A percentile compares a stretch with the other conserved stretches of the same genome.
Conservation (phyloP, 495 filamentous ascomycete species). For the Mytilinidion resinicola region DNA sequence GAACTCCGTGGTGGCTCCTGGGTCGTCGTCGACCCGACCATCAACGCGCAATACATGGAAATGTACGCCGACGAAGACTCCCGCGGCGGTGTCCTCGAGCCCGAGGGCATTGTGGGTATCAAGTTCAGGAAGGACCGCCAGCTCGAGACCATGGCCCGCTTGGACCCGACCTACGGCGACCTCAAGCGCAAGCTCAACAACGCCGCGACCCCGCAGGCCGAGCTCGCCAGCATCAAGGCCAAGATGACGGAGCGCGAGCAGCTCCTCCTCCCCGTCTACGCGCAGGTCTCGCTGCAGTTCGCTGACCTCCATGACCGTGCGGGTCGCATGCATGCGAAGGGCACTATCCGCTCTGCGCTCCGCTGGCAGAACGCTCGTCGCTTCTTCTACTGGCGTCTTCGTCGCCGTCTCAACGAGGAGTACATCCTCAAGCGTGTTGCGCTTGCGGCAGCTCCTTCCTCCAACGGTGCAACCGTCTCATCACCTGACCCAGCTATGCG, state of each 20-base stretch:
- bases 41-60: conserved; percentile 94
- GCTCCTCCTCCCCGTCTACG: conserved; percentile 82
- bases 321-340: conserved; percentile 96
- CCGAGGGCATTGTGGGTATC: conserved; percentile 96
- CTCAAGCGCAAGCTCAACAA: conserved; percentile 72
- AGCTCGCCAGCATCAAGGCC: conserved; percentile 70
- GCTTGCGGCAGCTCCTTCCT: conserved; percentile 37
- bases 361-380: conserved; percentile 85
- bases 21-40: conserved; percentile 98
- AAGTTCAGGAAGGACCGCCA: conserved; percentile 97
- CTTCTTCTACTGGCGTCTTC: conserved; percentile 99
- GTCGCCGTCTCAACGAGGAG: conserved; percentile 93
- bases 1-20: conserved; percentile 98
- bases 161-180: conserved; percentile 75
- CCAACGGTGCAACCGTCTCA: conserved; percentile 31
- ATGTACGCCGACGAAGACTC: conserved; percentile 98
- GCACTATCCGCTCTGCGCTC: conserved; percentile 75
- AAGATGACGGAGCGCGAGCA: conserved; percentile 85
- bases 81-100: conserved; percentile 94
- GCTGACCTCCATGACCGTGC: conserved; percentile 96
- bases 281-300: conserved; percentile 88
- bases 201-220: conserved; percentile 60
- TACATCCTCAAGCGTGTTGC: conserved; percentile 86
- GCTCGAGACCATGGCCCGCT: conserved; percentile 93
- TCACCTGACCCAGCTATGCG: conserved; percentile 42